These are phyloP conservation scores for Clavispora santaluciae DNA, from an alignment of 805 yeast genomes.

Conservation along the genomic window DNA sequence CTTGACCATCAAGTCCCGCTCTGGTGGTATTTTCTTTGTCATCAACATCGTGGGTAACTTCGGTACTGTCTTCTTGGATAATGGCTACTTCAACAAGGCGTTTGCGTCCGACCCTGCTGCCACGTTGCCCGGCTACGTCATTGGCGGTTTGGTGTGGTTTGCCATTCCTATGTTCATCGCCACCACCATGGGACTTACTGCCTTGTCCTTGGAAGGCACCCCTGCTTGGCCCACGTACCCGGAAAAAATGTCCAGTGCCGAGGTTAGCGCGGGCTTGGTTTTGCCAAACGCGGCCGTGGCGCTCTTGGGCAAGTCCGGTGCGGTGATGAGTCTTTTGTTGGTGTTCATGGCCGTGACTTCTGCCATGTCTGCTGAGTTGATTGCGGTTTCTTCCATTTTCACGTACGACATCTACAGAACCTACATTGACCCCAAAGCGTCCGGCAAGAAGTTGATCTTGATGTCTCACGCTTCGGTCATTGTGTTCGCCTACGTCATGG, in stretches of 20 bases:
- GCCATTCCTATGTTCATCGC: conserved; percentile 83
- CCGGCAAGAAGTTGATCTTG: conserved; percentile 65
- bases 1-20: conserved; percentile 78
- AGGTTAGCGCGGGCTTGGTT: conserved; percentile 78
- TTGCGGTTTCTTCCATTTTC: conserved; percentile 79
- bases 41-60: conserved; percentile 84
- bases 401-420: conserved; percentile 83
- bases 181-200: conserved; percentile 84
- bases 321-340: conserved; percentile 72
- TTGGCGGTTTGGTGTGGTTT: conserved; percentile 90
- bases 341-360: conserved; percentile 91
- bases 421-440: conserved; percentile 73
- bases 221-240: conserved; percentile 83
- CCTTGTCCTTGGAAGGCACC: conserved; percentile 62
- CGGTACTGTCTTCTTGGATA: conserved; percentile 83
- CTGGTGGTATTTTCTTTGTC: conserved; percentile 87
- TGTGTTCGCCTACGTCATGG: conserved; percentile 56
- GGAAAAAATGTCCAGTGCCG: conserved; percentile 54
- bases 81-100: conserved; percentile 87
- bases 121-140: conserved; percentile 79
- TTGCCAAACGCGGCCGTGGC: conserved; percentile 79
- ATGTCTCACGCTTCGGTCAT: conserved; percentile 67
- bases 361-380: conserved; percentile 87
- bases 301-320: conserved; percentile 82
- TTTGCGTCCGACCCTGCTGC: conserved; percentile 81